These are phyloP conservation scores for Scalesia atractyloides DNA, from an alignment of 129 eudicot species.

Conservation along the genomic window DNA sequence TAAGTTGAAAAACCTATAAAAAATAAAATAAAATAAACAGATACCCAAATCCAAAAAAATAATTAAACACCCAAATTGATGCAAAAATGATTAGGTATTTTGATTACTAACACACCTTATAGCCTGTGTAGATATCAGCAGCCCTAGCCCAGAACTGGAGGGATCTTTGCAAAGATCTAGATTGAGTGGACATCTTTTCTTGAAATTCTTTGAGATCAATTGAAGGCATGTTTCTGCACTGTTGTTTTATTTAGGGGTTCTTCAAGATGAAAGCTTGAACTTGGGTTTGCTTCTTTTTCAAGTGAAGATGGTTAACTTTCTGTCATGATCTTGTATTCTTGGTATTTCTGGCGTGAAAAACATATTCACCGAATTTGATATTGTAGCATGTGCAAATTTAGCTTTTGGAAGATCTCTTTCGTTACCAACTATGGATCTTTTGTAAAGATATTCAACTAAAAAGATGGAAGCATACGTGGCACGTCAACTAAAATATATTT, in stretches of 20 bases:
- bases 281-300: not conserved
- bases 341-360: not conserved
- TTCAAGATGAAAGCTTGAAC: slow-evolving; percentile 11
- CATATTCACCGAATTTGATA: too few relatives aligned
- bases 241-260: slow-evolving; percentile 3
- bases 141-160: slow-evolving; percentile 91
- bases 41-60: slow-evolving; percentile 19
- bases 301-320: slow-evolving; percentile 22
- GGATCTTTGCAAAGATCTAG: slow-evolving; percentile 82
- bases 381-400: too few relatives aligned
- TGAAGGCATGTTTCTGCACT: slow-evolving; percentile 35
- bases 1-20: slow-evolving; percentile 73
- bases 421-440: too few relatives aligned
- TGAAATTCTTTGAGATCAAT: slow-evolving; percentile 61
- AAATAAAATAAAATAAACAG: not conserved
- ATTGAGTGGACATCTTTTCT: slow-evolving; percentile 46
- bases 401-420: too few relatives aligned
- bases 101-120: slow-evolving; percentile 52
- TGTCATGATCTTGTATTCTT: slow-evolving; percentile 2
- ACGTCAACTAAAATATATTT: too few relatives aligned
- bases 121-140: slow-evolving; percentile 92
- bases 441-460: too few relatives aligned
- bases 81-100: not conserved
- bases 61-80: not conserved
- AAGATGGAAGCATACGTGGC: too few relatives aligned